Evolutionary conservation across 306 rosid genomes (phyloP).

Genomic region (Vigna radiata): DNA sequence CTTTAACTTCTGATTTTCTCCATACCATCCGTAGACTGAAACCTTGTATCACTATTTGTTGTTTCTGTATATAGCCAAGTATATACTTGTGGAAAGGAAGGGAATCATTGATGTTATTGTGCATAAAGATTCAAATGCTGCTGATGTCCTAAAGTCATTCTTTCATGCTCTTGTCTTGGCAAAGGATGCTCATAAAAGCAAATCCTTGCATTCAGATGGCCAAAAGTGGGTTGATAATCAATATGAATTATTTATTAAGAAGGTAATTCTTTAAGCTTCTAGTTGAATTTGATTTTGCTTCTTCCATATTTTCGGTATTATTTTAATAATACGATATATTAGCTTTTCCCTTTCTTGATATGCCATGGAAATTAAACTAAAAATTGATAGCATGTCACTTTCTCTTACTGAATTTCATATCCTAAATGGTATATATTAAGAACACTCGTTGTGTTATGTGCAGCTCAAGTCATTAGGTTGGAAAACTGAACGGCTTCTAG

Average conservation of each 20-base stretch:
- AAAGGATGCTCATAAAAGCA: conserved; percentile 49
- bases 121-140: conserved; percentile 82
- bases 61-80: conserved; percentile 64
- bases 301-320: background rate
- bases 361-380: conserved; percentile 17
- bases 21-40: conserved; percentile 33
- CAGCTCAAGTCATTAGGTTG: conserved; percentile 84
- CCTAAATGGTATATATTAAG: conserved; percentile 25
- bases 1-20: conserved; percentile 24
- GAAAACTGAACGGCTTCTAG: conserved; percentile 90
- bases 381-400: conserved; percentile 12
- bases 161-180: conserved; percentile 77
- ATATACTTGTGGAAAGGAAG: conserved; percentile 81
- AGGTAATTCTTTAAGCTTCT: conserved; percentile 61
- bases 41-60: conserved; percentile 36
- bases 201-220: conserved; percentile 69
- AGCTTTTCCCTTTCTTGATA: background rate
- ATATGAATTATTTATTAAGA: conserved; percentile 63
- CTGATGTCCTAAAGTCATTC: conserved; percentile 72
- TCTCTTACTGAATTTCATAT: conserved; percentile 31
- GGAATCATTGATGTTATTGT: conserved; percentile 63
- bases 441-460: conserved; percentile 35
- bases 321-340: background rate
- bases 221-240: conserved; percentile 81
- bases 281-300: conserved; percentile 29